Evolutionary conservation across 495 filamentous ascomycete genomes (phyloP), one percentile per base, ranked within the genome.

Genomic region (Aspergillus coremiiformis): DNA sequence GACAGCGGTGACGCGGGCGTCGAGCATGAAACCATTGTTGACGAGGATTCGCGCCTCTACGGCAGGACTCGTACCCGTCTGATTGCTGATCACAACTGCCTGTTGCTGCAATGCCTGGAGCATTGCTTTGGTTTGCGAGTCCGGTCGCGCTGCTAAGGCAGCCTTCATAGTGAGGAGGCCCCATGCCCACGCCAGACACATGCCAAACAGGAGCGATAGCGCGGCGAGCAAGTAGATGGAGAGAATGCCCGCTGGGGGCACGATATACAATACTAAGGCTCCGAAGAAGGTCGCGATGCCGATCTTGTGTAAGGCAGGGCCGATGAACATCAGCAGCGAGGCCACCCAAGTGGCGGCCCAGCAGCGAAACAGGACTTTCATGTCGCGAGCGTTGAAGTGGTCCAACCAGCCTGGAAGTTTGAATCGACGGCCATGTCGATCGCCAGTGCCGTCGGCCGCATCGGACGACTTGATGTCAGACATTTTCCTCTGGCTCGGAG

Each of bases 331-430:
- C 52, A 74, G 53, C 33, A 74, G 50, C 4, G 61, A 63, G 1
- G 68, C 64, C 26, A 74, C 60, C 69, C 69, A 74, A 11, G 59
- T 64, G 5, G 71, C 68, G 5, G 64, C 52, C 32, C 60, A 64
- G 30, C 68, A 73, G 26, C 69, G 68, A 53, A 73, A 67, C 20
- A 70, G 55, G 17, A 65, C 56, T 54, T 73, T 74, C 11, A 74
- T 47, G 49, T 72, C 69, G 44, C 59, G 62, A 4, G 50, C 62
- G 59, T 74, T 71, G 61, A 71, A 71, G 46, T 73, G 70, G 46
- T 73, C 62, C 27, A 72, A 55, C 63, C 58, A 71, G 26, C 35
- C 56, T 7, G 70, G 70, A 26, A 72, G 53, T 2, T 29, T 6
- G 10, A 23, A 17, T 15, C 30, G 42, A 17, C 32, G 43, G 19